Evolutionary conservation across 352 stramenopile species (phyloP), one percentile per base, ranked within the genome.

Genomic region (Pythium dissotocum): DNA sequence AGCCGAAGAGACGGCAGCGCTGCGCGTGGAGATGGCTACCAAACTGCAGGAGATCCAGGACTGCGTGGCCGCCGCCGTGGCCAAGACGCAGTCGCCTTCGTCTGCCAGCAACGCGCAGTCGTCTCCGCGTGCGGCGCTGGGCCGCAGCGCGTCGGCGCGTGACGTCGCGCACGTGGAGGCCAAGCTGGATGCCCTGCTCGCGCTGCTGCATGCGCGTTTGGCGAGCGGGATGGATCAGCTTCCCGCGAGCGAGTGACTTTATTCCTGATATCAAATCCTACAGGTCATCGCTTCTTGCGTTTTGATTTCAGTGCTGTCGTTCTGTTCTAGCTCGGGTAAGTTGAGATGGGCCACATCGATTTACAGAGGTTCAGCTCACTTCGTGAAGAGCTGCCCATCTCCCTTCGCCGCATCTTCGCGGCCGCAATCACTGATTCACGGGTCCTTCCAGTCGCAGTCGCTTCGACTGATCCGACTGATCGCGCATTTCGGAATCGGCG

Each of bases 101-200:
- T 4, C 48, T 32, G 48, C 26, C 10, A 48, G 32, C 4, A 6
- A 18, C 28, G 21, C 38, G 35, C 56, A 46, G 14, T 61, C 56
- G 16, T 40, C 58, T 5, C 10, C 58, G 21, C 30, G n/a, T 44
- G 24, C 33, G 24, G 6, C 40, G 16, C 40, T 57, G 14, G 58
- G 42, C 9, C 26, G 46, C 30, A 30, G 58, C 30, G 46, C 58
- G 13, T 64, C 58, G 4, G 58, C 56, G 33, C 46, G 58, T 56
- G 58, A 62, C 56, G 56, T 62, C 60, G 46, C 60, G 49, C 46
- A 64, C 49, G 48, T 66, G 18, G 59, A 58, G 30, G 36, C 52
- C 51, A 67, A 67, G 61, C 26, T 67, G 44, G 61, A 67, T 57
- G 61, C 61, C 1, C 24, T 67, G 49, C 49, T 67, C 9, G 61